A percentile compares a stretch with the other conserved stretches of the same genome.
These are phyloP conservation scores for Epichloe aotearoae DNA, from an alignment of 2,329 filamentous ascomycete species.

Conservation along the genomic window DNA sequence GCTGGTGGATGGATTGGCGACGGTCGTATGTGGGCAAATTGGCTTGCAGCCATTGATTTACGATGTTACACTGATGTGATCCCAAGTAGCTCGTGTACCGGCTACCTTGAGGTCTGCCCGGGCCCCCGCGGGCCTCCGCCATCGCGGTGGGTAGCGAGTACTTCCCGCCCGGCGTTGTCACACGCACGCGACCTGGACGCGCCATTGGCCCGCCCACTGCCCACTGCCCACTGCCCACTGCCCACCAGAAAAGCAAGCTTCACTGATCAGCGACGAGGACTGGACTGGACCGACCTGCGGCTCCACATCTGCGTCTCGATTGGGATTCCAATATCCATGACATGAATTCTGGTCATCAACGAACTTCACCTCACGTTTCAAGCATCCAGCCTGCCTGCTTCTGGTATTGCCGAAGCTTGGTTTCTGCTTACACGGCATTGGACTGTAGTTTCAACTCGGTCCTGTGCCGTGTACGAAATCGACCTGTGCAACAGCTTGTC, in stretches of 20 bases:
- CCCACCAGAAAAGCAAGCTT: background rate
- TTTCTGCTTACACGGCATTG: background rate
- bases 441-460: background rate
- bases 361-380: no score
- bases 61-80: background rate
- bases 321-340: background rate
- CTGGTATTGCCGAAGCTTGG: background rate
- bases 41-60: no score
- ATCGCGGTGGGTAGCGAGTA: background rate
- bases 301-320: background rate
- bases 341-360: no score
- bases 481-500: background rate
- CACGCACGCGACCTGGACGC: constrained; percentile 3
- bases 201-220: background rate
- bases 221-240: no score
- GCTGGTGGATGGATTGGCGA: background rate
- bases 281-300: background rate
- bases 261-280: background rate
- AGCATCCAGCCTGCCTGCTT: background rate
- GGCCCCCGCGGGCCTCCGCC: fast-evolving
- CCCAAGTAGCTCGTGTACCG: background rate
- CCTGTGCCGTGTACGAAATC: background rate
- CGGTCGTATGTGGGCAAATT: no score
- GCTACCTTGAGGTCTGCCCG: background rate
- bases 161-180: background rate